Percentiles rank a stretch among this genome's conserved stretches.
Conservation (phyloP, 2,329 filamentous ascomycete genomes). For the Phialemoniopsis sp. region DNA sequence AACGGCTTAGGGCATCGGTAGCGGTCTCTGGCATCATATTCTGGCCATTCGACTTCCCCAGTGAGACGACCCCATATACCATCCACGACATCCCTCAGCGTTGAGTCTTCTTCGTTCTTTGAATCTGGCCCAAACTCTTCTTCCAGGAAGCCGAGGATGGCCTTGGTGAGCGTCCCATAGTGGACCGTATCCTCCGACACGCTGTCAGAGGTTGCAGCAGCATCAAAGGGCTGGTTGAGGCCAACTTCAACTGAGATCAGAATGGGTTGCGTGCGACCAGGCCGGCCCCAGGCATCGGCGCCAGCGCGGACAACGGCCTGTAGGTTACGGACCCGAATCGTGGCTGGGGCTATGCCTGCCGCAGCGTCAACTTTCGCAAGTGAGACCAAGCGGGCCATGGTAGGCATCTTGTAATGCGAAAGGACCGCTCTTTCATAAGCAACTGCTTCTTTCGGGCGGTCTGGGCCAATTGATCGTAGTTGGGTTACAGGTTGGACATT, state of each 20-base stretch:
- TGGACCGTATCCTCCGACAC: constrained; percentile 70
- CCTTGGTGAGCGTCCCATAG: constrained; percentile 69
- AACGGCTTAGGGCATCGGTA: constrained; percentile 16
- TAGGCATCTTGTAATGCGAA: no score
- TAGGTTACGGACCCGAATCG: constrained; percentile 60
- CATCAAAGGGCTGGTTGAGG: constrained; percentile 50
- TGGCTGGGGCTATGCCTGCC: constrained; percentile 41
- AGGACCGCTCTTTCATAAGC: no score
- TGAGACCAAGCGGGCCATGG: no score
- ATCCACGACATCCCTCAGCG: no score
- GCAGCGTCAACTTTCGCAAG: constrained; percentile 22
- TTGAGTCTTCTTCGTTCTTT: background rate
- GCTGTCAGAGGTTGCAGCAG: constrained; percentile 53
- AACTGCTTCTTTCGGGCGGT: no score
- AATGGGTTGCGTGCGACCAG: constrained; percentile 55
- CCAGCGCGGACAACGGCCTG: constrained; percentile 51
- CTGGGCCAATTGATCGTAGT: no score
- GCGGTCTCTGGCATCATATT: no score
- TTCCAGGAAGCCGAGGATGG: constrained; percentile 44
- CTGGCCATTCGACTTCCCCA: no score
- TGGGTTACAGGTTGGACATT: no score
- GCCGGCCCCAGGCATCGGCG: constrained; percentile 65
- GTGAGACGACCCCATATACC: no score
- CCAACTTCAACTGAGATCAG: constrained; percentile 56
- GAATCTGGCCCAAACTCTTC: constrained; percentile 6